phyloP scores from a whole-genome alignment of 805 yeast species.

The Clavispora santaluciae region DNA sequence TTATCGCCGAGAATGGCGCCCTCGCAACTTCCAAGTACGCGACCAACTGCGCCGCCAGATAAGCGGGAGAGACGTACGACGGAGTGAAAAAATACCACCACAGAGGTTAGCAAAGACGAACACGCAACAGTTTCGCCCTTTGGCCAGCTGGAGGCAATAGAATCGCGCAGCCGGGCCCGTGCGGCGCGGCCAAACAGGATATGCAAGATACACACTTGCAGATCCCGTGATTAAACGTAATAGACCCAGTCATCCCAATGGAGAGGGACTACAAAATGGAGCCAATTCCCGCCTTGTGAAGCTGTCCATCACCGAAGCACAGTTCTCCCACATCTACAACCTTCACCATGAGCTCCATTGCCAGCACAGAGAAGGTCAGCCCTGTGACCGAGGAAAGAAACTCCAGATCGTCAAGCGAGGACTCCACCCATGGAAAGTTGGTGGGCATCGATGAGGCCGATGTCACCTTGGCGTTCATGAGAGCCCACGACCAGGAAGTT shows the following conservation, averaged over 20 bases:
- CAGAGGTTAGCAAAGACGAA: no score
- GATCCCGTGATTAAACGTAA: background rate
- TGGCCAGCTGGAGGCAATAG: no score
- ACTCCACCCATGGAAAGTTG: background rate
- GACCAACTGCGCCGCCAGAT: no score
- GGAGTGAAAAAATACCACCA: no score
- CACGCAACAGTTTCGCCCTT: no score
- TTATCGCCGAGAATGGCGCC: no score
- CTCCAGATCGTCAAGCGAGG: background rate
- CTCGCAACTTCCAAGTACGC: no score
- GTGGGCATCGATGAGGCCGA: conserved; percentile 28
- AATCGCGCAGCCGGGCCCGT: no score
- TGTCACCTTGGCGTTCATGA: conserved; percentile 33
- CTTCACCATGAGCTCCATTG: background rate
- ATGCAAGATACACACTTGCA: background rate
- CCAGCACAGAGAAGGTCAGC: background rate
- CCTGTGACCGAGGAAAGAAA: background rate
- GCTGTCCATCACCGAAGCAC: no score
- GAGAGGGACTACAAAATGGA: background rate
- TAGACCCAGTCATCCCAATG: background rate
- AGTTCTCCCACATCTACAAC: background rate
- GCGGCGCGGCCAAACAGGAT: no score
- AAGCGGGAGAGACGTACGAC: no score
- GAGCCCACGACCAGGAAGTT: conserved; percentile 24
- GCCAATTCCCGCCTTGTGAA: background rate